Conservation (phyloP, 1,284 basidiomycete genomes). For the Austroboletus novae-zelandiae region DNA sequence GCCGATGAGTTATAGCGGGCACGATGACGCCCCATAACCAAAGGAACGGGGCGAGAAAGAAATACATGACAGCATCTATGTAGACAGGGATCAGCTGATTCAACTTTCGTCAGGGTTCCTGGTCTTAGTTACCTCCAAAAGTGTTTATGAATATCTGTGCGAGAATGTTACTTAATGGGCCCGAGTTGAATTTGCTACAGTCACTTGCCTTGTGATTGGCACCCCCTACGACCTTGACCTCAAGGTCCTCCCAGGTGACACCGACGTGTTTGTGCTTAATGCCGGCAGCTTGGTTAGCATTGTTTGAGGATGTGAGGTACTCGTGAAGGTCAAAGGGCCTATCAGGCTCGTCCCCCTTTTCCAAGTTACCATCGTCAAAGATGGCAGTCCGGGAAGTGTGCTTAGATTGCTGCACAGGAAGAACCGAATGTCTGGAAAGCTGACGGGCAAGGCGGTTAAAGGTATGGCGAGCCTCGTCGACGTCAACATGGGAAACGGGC, state of each 20-base stretch:
- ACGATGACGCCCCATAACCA: slow-evolving; percentile 49
- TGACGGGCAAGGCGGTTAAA: slow-evolving; percentile 52
- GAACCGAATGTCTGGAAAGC: slow-evolving; percentile 28
- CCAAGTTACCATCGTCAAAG: slow-evolving; percentile 38
- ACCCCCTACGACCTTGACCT: slow-evolving; percentile 71
- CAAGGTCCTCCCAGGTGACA: slow-evolving; percentile 73
- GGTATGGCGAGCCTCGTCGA: slow-evolving; percentile 46
- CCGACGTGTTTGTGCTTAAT: slow-evolving; percentile 84
- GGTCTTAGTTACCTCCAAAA: slow-evolving; percentile 48
- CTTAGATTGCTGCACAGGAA: slow-evolving; percentile 21
- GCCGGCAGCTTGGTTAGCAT: slow-evolving; percentile 65
- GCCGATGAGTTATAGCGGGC: slow-evolving; percentile 55
- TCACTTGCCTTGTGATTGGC: slow-evolving; percentile 51
- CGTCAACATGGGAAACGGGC: slow-evolving; percentile 35
- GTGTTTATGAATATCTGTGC: slow-evolving; percentile 63
- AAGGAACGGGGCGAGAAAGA: slow-evolving; percentile 54
- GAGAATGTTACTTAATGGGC: slow-evolving; percentile 1
- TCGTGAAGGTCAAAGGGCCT: slow-evolving; percentile 69
- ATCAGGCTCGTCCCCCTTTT: slow-evolving; percentile 41
- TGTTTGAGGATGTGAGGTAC: slow-evolving; percentile 69
- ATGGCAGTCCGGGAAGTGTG: slow-evolving; percentile 22
- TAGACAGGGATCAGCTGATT: slow-evolving; percentile 9
- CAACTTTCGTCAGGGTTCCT: background rate
- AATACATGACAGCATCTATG: slow-evolving; percentile 58
- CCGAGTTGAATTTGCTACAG: background rate